A percentile compares a stretch with the other conserved stretches of the same genome.
Conservation (phyloP, 2,329 filamentous ascomycete genomes). For the Trichoderma sp. region DNA sequence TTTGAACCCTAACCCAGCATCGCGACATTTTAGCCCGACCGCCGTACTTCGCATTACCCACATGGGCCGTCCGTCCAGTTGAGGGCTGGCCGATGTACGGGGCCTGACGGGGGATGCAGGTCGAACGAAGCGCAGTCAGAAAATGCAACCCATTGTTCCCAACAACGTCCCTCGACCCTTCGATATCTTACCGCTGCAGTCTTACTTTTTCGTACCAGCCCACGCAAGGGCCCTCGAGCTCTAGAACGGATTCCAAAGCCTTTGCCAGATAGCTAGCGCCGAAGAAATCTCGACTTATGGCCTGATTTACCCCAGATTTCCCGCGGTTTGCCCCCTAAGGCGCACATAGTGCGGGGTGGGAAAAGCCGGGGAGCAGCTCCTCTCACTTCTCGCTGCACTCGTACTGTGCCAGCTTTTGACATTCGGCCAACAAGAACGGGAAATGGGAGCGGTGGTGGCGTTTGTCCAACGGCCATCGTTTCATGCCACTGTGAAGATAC, state of each 20-base stretch:
- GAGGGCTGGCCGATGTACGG: background rate
- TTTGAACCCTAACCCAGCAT: constrained; percentile 13
- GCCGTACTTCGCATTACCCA: constrained; percentile 11
- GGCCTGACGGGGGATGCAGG: background rate
- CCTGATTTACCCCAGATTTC: constrained; percentile 22
- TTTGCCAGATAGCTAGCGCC: constrained; percentile 2
- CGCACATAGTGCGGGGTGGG: constrained; percentile 11
- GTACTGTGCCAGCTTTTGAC: background rate
- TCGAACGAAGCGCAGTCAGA: background rate
- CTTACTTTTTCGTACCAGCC: background rate
- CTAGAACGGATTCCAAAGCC: constrained; percentile 12
- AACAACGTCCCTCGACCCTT: background rate
- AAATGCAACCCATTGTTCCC: constrained; percentile 5
- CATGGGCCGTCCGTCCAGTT: background rate
- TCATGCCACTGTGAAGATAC: background rate
- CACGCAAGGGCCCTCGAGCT: constrained; percentile 1
- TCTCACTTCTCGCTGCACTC: background rate
- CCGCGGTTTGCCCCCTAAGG: constrained; percentile 5
- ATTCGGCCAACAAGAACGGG: background rate
- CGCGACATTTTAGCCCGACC: constrained; percentile 16
- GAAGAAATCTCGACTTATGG: constrained; percentile 13
- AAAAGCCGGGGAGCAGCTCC: constrained; percentile 18
- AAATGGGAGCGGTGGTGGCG: background rate
- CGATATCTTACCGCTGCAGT: background rate
- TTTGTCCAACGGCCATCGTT: background rate